Base-by-base conservation (phyloP, 78 protist species). In the slime mould (Dictyostelium discoideum) region DNA sequence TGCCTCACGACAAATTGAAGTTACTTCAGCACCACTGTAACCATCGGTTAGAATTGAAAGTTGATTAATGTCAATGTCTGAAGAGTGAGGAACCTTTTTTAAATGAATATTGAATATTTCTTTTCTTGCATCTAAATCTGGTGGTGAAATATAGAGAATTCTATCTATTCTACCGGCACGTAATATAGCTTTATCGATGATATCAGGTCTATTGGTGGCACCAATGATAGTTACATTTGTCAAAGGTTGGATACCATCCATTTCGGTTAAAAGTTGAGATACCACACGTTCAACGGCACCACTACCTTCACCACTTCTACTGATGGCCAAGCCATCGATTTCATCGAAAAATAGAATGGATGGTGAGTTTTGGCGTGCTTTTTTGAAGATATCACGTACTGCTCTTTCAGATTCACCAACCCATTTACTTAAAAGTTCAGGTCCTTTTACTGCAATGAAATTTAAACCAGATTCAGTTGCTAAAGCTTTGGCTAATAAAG, bases 151-250 rank as follows among this genome's bases (percentile, higher is more conserved):
- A 50, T 97, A 95, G 44, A 98, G 72, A 20, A 95, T 76, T 22
- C 99, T 85, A 60, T 99, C 99, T 16, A 98, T 86, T 22, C 99
- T 96, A 37, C 99, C 99, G 0, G 99, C 98, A 32, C 99, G 85
- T 39, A 99, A 22, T 14, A 99, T 93, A 11, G 99, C 99, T 5
- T 97, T n/a, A 87, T 99, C 99, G 67, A 99, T 86, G 16, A 92
- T 69, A 69, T 99, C 99, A 1, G 99, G 99, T 22, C 99, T 85
- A 85, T 99, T 99, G 42, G 99, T 99, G 6, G 99, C 99, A 18
- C 99, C 99, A 4, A 99, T 87, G 24, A 99, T 96, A 20, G 96
- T 44, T 8, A 99, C 99, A 42, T 60, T 39, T 5, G 37, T 29
- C 24, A 98, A 85, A 29, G 98, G 97, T 40, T 60, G 93, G 11